Conservation (phyloP, 1,284 basidiomycete genomes). For the Ustilago shanxiensis region DNA sequence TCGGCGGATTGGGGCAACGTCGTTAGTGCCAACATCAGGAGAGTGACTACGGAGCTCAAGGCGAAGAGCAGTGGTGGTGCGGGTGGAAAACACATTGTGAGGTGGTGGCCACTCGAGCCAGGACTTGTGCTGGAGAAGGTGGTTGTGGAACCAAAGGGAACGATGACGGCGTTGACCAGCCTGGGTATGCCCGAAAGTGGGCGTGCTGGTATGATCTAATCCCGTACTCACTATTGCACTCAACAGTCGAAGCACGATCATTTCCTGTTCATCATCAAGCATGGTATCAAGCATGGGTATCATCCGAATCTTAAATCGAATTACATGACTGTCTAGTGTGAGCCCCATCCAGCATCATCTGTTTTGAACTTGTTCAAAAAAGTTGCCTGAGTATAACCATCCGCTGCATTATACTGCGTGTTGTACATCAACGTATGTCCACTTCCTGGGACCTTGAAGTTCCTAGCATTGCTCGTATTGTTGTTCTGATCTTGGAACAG, state of each 20-base stretch:
- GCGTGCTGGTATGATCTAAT: slow-evolving; percentile 21
- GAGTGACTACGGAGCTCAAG: slow-evolving; percentile 23
- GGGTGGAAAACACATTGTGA: slow-evolving; percentile 11
- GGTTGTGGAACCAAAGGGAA: slow-evolving; percentile 22
- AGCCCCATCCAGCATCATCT: slow-evolving; percentile 28
- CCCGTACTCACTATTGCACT: neutral
- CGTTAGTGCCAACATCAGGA: slow-evolving; percentile 29
- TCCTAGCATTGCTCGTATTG: slow-evolving; percentile 25
- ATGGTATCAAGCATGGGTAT: slow-evolving; percentile 6
- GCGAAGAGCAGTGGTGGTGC: neutral
- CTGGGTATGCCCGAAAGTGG: slow-evolving; percentile 30
- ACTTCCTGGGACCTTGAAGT: slow-evolving; percentile 25
- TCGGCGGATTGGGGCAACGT: slow-evolving; percentile 39
- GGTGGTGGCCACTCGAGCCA: slow-evolving; percentile 39
- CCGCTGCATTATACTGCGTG: slow-evolving; percentile 27
- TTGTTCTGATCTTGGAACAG: slow-evolving; percentile 23
- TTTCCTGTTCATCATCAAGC: neutral
- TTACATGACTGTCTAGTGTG: slow-evolving; percentile 13
- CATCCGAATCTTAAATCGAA: neutral
- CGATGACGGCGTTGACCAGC: slow-evolving; percentile 7
- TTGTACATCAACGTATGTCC: slow-evolving; percentile 22
- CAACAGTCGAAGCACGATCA: neutral
- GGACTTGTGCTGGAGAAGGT: slow-evolving; percentile 35
- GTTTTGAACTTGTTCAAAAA: slow-evolving; percentile 45
- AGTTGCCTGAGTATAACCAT: slow-evolving; percentile 24